Base-by-base conservation (phyloP, 306 rosid genomes). In the Quercus bicolor region DNA sequence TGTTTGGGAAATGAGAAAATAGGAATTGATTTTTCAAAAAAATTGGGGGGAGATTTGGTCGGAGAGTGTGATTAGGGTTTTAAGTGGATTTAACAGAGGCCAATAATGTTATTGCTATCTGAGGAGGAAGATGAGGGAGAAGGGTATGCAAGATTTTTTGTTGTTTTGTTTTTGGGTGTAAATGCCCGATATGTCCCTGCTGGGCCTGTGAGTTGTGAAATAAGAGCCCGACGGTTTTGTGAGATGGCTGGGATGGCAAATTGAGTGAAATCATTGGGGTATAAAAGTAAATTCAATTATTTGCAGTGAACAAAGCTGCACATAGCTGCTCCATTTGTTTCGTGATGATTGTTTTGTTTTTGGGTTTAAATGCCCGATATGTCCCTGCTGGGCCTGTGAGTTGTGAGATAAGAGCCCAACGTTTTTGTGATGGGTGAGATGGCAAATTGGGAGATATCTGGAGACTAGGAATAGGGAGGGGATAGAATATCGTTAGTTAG, bases 61-160 rank as follows among this genome's bases (percentile, higher is more conserved):
- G 6, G 10, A 66, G 70, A 52, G n/a, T 3, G 73, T 18, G 3
- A 76, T 72, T 79, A 76, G 84, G 87, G 87, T 79, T 79, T 75
- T 55, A 60, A 20, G 31, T 40, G 10, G 52, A 78, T 78, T 40
- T 60, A 61, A 16, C 79, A 76, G 72, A 64, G 73, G 20, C 53
- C 53, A 2, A 12, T 40, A 40, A 9, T 48, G 5, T 69, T 56
- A 21, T 31, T 76, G 61, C 12, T n/a, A 33, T 18, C 40, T 15
- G 43, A 62, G 73, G 26, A 74, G 10, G 24, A 28, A 3, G 53
- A 12, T 10, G 53, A 0, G 11, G 5, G 26, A 8, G 26, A 52
- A 55, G 19, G 53, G 78, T 2, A 6, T 24, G 52, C 45, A n/a
- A 48, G 48, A 24, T 48, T 66, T 66, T 66, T 66, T 34, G 40